Base-by-base conservation (phyloP, 2,329 filamentous ascomycete genomes). In the Ophiosphaerella narmari region DNA sequence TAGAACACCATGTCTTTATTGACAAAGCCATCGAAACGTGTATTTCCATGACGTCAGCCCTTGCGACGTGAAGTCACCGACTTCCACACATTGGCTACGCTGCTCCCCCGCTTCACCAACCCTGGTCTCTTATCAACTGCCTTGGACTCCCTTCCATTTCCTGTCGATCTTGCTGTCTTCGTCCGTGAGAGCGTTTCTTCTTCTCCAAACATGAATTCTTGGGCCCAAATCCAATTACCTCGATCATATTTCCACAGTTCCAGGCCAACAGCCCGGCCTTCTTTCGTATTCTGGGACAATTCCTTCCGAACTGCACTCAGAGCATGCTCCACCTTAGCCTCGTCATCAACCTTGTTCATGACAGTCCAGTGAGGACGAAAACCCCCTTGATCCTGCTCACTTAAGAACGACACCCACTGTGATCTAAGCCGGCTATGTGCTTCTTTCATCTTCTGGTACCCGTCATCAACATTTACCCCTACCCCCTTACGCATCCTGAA, bases 271-370 rank as follows among this genome's bases (percentile, higher is more conserved):
- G 67, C 76, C 18, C 50, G 59, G 0, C 76, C 75, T 29, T 62
- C 59, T 43, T 68, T 63, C 3, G 61, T 61, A 24, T 70, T 59
- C 33, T 65, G 59, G 12, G 59, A 64, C 60, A 77, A 9, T 13
- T 61, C 64, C 26, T 57, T 50, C 31, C 63, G 52, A 16, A 77
- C 59, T 13, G 74, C 69, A 7, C 67, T 62, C 44, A 74, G 71
- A n/a, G 74, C 71, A 14, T 63, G 58, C 18, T 63, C 50, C 0
- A 77, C 73, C 38, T 68, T 69, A 12, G 59, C 55, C 45, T 74
- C 69, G n/a, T 76, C 73, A 34, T 75, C 70, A 3, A 76, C 75
- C 54, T 78, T 78, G 48, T 78, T 78, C 76, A 77, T 77, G 13
- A 78, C 68, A 9, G 76, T 78, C 66, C 76, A 78, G 44, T 78